Conservation (phyloP, 768 basidiomycete species). For the Lactifluus piperatus region DNA sequence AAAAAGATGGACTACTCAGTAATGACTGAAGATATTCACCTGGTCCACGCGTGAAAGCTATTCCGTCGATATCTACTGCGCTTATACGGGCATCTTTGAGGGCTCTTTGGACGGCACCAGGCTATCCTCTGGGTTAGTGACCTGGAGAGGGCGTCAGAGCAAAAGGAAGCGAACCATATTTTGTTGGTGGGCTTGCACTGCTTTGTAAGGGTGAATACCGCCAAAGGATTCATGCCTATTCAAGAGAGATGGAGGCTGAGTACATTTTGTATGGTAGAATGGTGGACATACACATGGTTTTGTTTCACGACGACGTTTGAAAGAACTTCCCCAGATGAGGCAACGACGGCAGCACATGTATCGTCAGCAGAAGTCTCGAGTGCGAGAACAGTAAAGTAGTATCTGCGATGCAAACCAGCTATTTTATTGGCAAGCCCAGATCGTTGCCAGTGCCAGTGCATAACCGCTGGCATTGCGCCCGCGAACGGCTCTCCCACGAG, state of each 20-base stretch:
- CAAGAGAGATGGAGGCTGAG: neutral
- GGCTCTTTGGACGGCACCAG: slow-evolving; percentile 59
- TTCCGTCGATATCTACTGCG: slow-evolving; percentile 63
- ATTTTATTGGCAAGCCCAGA: no score
- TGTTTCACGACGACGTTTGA: slow-evolving; percentile 88
- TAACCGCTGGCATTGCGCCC: neutral
- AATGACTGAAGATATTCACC: slow-evolving; percentile 31
- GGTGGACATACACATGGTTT: slow-evolving; percentile 43
- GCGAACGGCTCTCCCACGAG: no score
- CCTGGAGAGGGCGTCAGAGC: neutral
- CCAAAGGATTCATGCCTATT: slow-evolving; percentile 49
- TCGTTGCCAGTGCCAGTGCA: no score
- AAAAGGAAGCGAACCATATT: slow-evolving; percentile 49
- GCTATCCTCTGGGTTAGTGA: slow-evolving; percentile 35
- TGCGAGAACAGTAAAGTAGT: slow-evolving; percentile 57
- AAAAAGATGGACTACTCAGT: neutral
- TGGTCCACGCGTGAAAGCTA: slow-evolving; percentile 88
- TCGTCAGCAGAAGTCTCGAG: slow-evolving; percentile 92
- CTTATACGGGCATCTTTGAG: slow-evolving; percentile 54
- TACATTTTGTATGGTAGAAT: neutral
- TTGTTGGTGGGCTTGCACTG: slow-evolving; percentile 68
- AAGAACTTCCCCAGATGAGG: slow-evolving; percentile 56
- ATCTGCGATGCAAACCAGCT: neutral
- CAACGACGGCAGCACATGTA: slow-evolving; percentile 83
- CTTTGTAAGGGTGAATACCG: slow-evolving; percentile 73